Percentiles rank a stretch among this genome's conserved stretches.
These are phyloP conservation scores for Alternaria dauci DNA, from an alignment of 2,329 filamentous ascomycete genomes.

Conservation along the genomic window DNA sequence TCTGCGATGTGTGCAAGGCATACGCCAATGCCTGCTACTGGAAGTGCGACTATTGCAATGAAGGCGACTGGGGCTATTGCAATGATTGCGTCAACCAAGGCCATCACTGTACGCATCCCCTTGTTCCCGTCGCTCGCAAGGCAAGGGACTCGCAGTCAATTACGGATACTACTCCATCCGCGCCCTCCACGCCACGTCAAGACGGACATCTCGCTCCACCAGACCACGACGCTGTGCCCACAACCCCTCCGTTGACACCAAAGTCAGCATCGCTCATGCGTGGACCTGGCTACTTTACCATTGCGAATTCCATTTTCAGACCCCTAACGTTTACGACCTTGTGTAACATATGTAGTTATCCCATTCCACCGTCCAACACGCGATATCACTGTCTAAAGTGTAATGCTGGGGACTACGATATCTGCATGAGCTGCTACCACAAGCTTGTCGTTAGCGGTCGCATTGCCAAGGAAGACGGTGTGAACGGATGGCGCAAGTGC, in stretches of 20 bases:
- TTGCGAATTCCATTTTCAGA: slow-evolving; percentile 61
- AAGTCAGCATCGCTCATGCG: slow-evolving; percentile 55
- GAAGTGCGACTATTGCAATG: slow-evolving; percentile 86
- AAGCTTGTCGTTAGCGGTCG: slow-evolving; percentile 69
- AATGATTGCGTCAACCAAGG: slow-evolving; percentile 86
- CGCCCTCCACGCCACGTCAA: slow-evolving; percentile 28
- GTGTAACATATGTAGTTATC: slow-evolving; percentile 79
- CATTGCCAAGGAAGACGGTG: slow-evolving; percentile 78
- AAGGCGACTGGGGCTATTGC: slow-evolving; percentile 95
- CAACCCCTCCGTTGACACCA: slow-evolving; percentile 52
- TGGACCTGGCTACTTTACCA: slow-evolving; percentile 43
- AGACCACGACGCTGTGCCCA: slow-evolving; percentile 35
- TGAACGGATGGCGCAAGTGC: slow-evolving; percentile 84
- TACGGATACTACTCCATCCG: slow-evolving; percentile 18
- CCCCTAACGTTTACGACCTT: slow-evolving; percentile 75
- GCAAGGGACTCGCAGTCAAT: slow-evolving; percentile 24
- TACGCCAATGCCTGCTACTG: slow-evolving; percentile 87
- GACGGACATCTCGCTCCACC: slow-evolving; percentile 35
- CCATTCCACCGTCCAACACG: slow-evolving; percentile 73
- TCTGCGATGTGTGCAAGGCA: slow-evolving; percentile 78
- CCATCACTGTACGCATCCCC: slow-evolving; percentile 78
- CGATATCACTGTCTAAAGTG: slow-evolving; percentile 85
- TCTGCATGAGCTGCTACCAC: slow-evolving; percentile 81
- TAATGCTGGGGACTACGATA: slow-evolving; percentile 83
- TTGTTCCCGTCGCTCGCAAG: slow-evolving; percentile 77